Base-by-base conservation (phyloP, 1,284 basidiomycete genomes). In the Cryptococcus maquisensis region DNA sequence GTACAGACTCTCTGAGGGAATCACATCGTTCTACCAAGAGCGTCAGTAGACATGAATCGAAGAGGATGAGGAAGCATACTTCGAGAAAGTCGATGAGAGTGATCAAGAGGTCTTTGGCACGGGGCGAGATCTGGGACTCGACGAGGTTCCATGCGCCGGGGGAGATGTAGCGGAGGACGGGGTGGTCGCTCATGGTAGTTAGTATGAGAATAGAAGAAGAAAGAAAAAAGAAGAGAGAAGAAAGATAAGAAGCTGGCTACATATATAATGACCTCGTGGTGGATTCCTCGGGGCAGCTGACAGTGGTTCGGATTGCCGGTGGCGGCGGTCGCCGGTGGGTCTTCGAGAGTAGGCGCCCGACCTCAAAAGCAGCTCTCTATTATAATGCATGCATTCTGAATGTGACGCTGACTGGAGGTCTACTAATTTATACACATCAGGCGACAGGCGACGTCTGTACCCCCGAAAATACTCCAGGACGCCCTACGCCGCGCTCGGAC, bases 41-140 rank as follows among this genome's bases (percentile, higher is more conserved):
- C 42, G 35, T 20, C 28, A 48, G 26, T 42, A 13, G 43, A 12
- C 20, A 9, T 10, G 10, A 21, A 3, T 32, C 32, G 36, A 7
- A 41, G 20, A 3, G 28, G 28, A 10, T 32, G 21, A 40, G 24
- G 21, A 36, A n/a, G 73, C 82, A 62, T 59, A 88, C 91, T 78
- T 91, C 84, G 54, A 94, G 81, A 74, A 98, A 98, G 45, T 79
- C 78, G 68, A 96, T 83, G 53, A 98, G 82, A 68, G 87, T 92
- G 49, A 83, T 80, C 45, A 98, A 81, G 5, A 84, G 87, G 65
- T 92, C 85, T 78, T 92, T 94, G 38, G 86, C 95, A 66, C 83
- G 89, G 12, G 86, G 82, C 6, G 89, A 89, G 81, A 98, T 88
- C 77, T 89, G 90, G 80, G 90, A 87, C 78, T 93, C 88, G 54